Base-by-base conservation (phyloP, 352 stramenopile genomes). In the Globisporangium apiculatum region DNA sequence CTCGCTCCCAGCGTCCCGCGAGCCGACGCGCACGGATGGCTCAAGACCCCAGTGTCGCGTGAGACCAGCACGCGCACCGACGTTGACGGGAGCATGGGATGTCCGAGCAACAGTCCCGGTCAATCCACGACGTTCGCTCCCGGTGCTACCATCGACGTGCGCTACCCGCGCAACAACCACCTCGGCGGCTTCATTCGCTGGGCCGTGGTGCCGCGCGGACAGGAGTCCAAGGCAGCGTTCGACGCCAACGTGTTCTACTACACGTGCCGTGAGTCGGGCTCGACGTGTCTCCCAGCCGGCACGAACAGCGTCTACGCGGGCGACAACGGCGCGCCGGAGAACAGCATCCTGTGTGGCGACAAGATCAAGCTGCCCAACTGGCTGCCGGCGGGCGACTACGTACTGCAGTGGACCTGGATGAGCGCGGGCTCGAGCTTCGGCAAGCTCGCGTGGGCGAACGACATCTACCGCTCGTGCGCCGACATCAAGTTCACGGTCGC, bases 401-500 rank as follows among this genome's bases (percentile, higher is more conserved):
- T 83, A 14, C 51, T 86, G 48, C 76, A 86, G 56, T 83, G 73
- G 76, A 71, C 71, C 38, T 83, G 76, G 76, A 69, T 80, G 14
- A 53, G 55, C 7, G 72, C 68, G 3, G 76, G 76, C 10, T 79
- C 67, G 37, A 84, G 68, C 17, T 75, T 76, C 57, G 76, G 76
- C 11, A 72, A 84, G 46, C 51, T 80, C 24, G 68, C 62, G 0
- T 83, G 73, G 76, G 61, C 58, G 18, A 68, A 71, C 48, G 60
- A 56, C 1, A 68, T 75, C 45, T 86, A 72, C 51, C 72, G 71
- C 17, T 76, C 76, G 31, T 86, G 73, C 35, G 73, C 76, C 0
- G 73, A 86, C 41, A 83, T 86, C 56, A 68, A 64, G 10, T 58
- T 86, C 18, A 83, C 73, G 9, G 66, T 64, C 0, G 60, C 60